phyloP scores from a whole-genome alignment of 768 basidiomycete species.

The Suillus weaverae region DNA sequence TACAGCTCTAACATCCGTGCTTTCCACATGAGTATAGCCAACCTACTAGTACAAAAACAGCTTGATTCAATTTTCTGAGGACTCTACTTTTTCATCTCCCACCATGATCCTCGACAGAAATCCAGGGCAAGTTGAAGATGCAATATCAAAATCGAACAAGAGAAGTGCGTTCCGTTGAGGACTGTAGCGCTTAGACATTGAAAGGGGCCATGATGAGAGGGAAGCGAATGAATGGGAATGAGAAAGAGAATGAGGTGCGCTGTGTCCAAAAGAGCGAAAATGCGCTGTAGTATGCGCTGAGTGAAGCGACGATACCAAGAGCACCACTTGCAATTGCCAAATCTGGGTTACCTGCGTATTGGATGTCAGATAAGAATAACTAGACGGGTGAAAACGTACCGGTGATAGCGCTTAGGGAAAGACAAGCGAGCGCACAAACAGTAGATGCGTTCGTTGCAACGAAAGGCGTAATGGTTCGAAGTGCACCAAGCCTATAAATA shows the following conservation, averaged over 20 bases:
- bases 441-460: conserved; percentile 18
- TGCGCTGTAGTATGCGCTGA: conserved; percentile 28
- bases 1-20: conserved; percentile 57
- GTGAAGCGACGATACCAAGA: conserved; percentile 24
- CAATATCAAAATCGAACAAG: background rate
- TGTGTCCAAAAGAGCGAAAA: conserved; percentile 29
- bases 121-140: background rate
- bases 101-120: background rate
- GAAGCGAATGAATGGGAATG: conserved; percentile 23
- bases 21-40: background rate
- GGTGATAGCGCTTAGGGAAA: conserved; percentile 23
- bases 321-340: conserved; percentile 26
- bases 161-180: background rate
- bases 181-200: conserved; percentile 9
- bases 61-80: background rate
- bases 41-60: background rate
- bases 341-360: conserved; percentile 18
- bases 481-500: conserved; percentile 21
- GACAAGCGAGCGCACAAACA: conserved; percentile 23
- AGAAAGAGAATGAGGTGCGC: conserved; percentile 23
- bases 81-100: background rate
- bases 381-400: conserved; percentile 14
- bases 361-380: background rate
- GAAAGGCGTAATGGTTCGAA: conserved; percentile 25
- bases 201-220: conserved; percentile 20